Base-by-base conservation (phyloP, 2,329 filamentous ascomycete genomes). In the Epichloe sibirici region DNA sequence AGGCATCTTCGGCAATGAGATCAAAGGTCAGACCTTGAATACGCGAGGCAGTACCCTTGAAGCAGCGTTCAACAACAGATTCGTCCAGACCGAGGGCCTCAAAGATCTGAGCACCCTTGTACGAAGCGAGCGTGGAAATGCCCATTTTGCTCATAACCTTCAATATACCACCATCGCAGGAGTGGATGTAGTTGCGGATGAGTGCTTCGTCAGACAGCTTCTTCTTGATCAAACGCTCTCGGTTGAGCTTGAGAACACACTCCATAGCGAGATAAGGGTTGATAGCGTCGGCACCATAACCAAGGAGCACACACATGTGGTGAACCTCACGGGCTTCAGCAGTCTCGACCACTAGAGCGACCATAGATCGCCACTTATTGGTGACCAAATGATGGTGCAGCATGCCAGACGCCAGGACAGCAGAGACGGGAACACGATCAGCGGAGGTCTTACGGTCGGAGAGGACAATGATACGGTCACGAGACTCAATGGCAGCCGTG, bases 101-200 rank as follows among this genome's bases (percentile, higher is more conserved):
- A 61, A 96, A 97, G 58, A 97, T 97, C 74, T 97, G 91, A 52
- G 91, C 91, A 65, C 91, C 91, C 76, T 97, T 97, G 77, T 97
- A 97, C 60, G 86, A 91, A 64, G 91, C 89, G 45, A 97, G 76
- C 35, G 91, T 97, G 6, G 91, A 96, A 58, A 97, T 97, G 74
- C 91, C 91, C 91, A 97, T 97, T 77, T 97, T 97, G 69, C 86
- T 93, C 91, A 97, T 97, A 67, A 97, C 91, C 72, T 97, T 97
- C 58, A 97, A 76, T 58, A 97, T 95, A 73, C 91, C 91, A 64
- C 91, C 91, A 61, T 96, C 90, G 62, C 88, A 91, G 57, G 91
- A 96, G 69, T 94, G 88, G 74, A 94, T 95, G 78, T 96, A 97
- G 74, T 97, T 97, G 62, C 85, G 83, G 59, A 96, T 90, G 53